Evolutionary conservation across 208 protist species (phyloP).

Genomic region (Trypanosoma mega): DNA sequence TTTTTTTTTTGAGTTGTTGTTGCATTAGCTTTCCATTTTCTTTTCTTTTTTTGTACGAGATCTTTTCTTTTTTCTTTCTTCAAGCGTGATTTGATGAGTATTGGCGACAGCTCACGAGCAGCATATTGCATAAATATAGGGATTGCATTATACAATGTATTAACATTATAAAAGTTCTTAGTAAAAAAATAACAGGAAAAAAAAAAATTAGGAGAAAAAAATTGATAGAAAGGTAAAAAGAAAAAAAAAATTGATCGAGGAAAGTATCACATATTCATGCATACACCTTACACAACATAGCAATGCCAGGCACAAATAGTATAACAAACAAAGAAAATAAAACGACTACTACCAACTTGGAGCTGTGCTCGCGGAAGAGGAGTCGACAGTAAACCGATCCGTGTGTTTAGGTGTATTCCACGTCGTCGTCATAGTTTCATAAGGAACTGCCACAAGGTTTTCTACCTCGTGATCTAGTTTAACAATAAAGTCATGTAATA

Average conservation of each 20-base stretch:
- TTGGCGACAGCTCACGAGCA: too few species aligned
- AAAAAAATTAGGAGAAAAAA: conserved; percentile 16
- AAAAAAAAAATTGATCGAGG: conserved; percentile 16
- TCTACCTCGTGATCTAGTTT: conserved; percentile 59
- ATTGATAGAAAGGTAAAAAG: not conserved
- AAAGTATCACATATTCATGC: conserved; percentile 11
- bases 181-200: conserved; percentile 19
- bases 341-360: conserved; percentile 36
- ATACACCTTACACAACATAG: conserved; percentile 2
- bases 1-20: too few species aligned
- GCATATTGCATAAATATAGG: too few species aligned
- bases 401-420: conserved; percentile 1
- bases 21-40: too few species aligned
- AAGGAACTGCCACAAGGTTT: conserved; percentile 38
- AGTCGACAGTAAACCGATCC: conserved; percentile 16
- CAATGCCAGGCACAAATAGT: not conserved
- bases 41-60: too few species aligned
- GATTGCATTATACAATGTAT: too few species aligned
- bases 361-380: conserved; percentile 22
- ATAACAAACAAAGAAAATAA: conserved; percentile 2
- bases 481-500: conserved; percentile 71
- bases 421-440: conserved; percentile 27
- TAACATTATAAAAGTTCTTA: too few species aligned
- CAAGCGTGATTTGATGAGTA: too few species aligned
- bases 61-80: too few species aligned